Base-by-base conservation (phyloP, 2,329 filamentous ascomycete species). In the Alternaria sp. region DNA sequence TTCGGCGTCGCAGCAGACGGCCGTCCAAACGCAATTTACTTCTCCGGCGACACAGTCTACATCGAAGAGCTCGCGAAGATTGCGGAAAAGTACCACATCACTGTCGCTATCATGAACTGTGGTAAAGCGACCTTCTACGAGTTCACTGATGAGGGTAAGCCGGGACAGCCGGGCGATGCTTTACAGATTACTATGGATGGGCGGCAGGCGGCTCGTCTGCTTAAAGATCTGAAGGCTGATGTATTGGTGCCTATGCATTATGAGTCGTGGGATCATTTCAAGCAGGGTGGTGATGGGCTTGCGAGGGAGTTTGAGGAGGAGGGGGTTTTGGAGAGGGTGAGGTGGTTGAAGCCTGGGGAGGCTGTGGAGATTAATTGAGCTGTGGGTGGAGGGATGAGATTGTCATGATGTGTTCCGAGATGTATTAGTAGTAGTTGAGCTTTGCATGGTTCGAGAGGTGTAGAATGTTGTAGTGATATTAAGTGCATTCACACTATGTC, bases 11-110 rank as follows among this genome's bases (percentile, higher is more conserved):
- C 69, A 6, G 32, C 55, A 1, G 71, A 80, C 5, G 80, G 81
- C 0, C 67, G 66, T 0, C 83, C 81, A 0, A 85, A 85, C 59
- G 84, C 79, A 3, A 79, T 86, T 8, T 86, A 82, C 63, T 83
- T 86, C 69, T 80, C 83, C 0, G 83, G 84, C 1, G 84, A 86
- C 61, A 86, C 83, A 0, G 78, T 85, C 5, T 84, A 85, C 58
- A 69, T 84, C 0, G 73, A 80, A 2, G 82, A 85, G 65, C 59
- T 68, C 6, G 55, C 56, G 1, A 28, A 62, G 32, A 62, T 65
- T 1, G 28, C 44, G 7, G 47, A 61, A 1, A 62, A 21, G 17
- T 61, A 58, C 26, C 62, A 57, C 25, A 21, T 57, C 10, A 6
- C 28, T 8, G 45, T 36, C 45, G 43, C 56, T 1, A 13, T 55